Evolutionary conservation across 495 filamentous ascomycete genomes (phyloP).

Genomic region (Hypomontagnella monticulosa): DNA sequence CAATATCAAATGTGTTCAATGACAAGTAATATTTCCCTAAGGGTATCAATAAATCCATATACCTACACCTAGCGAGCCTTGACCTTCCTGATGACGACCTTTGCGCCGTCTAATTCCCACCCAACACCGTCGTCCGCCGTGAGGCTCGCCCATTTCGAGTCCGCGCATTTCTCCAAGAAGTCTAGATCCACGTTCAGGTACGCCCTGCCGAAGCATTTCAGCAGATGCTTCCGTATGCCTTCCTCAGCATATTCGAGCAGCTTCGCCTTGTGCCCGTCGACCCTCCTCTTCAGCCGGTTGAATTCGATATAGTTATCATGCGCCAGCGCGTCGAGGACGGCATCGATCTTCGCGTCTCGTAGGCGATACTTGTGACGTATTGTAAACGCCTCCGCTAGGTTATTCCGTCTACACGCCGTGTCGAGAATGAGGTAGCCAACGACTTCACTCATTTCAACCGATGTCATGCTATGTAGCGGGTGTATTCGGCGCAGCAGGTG

Average conservation of each 20-base stretch:
- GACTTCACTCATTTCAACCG: conserved; percentile 77
- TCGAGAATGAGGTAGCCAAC: conserved; percentile 85
- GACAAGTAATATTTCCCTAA: conserved; percentile 27
- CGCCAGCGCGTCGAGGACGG: conserved; percentile 73
- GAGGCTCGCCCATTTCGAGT: conserved; percentile 73
- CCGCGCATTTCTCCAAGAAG: conserved; percentile 71
- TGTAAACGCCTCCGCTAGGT: conserved; percentile 77
- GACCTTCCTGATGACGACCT: conserved; percentile 73
- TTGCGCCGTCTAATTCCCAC: conserved; percentile 78
- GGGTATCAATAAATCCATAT: conserved; percentile 41
- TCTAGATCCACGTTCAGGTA: conserved; percentile 77
- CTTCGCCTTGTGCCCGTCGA: conserved; percentile 78
- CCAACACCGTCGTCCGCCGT: conserved; percentile 71
- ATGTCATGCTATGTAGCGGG: conserved; percentile 67
- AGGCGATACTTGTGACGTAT: conserved; percentile 65
- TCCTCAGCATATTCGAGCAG: conserved; percentile 84
- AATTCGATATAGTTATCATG: conserved; percentile 86
- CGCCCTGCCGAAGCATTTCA: conserved; percentile 83
- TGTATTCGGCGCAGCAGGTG: conserved; percentile 80
- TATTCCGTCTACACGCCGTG: conserved; percentile 82
- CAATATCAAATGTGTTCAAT: conserved; percentile 5
- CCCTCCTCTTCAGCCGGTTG: conserved; percentile 71
- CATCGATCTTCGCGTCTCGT: conserved; percentile 69
- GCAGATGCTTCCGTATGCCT: conserved; percentile 71
- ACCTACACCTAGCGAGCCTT: conserved; percentile 44